Percentiles rank a stretch among this genome's conserved stretches.
These are phyloP conservation scores for Chlamydomonas schloesseri DNA, from an alignment of 139 green algal genomes.

Conservation along the genomic window DNA sequence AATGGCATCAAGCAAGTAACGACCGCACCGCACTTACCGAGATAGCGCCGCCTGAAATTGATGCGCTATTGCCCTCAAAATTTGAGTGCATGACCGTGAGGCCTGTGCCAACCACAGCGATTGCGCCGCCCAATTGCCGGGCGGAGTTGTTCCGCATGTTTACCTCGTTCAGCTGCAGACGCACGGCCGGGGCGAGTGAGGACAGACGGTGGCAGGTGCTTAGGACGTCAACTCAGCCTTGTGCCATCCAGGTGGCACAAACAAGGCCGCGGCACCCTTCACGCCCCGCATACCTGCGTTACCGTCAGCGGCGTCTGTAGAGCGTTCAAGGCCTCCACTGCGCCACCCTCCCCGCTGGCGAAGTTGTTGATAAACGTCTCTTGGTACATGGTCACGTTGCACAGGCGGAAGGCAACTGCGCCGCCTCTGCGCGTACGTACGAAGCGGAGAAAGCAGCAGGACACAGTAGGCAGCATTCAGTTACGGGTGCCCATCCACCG, in stretches of 20 bases:
- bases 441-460: neutral
- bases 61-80: neutral
- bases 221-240: neutral
- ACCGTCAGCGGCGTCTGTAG: neutral
- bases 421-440: neutral
- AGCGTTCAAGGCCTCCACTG: neutral
- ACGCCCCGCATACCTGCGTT: neutral
- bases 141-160: neutral
- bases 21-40: too few species aligned
- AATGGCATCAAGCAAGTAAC: too few species aligned
- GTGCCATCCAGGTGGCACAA: neutral
- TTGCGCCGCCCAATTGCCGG: neutral
- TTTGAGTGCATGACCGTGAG: neutral
- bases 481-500: too few species aligned
- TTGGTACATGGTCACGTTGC: neutral
- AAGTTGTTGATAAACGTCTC: neutral
- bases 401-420: neutral
- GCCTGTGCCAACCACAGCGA: neutral
- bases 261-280: neutral
- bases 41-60: neutral
- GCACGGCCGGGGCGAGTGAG: too few species aligned
- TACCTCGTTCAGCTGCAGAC: neutral
- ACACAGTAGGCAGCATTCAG: too few species aligned
- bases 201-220: neutral
- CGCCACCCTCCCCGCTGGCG: neutral